phyloP scores from a whole-genome alignment of 2,329 filamentous ascomycete species.

The Paecilomyces dactylethromorphus region DNA sequence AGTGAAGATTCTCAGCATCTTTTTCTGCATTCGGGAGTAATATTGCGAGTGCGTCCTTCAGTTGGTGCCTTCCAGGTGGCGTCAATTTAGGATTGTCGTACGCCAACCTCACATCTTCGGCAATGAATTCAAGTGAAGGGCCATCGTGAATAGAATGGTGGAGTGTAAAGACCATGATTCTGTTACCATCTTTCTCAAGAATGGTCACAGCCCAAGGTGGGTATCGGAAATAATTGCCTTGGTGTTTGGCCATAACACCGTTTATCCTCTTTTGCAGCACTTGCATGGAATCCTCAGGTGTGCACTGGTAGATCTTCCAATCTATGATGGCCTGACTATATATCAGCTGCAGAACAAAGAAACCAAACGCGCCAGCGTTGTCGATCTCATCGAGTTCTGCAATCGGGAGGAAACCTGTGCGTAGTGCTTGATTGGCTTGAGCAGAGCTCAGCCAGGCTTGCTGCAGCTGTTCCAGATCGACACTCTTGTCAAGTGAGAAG shows the following conservation, averaged over 20 bases:
- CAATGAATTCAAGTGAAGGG: conserved; percentile 21
- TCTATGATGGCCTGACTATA: conserved; percentile 17
- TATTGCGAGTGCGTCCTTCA: conserved; percentile 19
- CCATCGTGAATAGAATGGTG: conserved; percentile 30
- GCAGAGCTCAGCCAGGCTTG: conserved; percentile 27
- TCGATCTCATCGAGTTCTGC: conserved; percentile 13
- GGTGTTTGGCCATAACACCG: conserved; percentile 17
- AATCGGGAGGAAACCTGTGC: conserved; percentile 29
- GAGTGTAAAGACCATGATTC: conserved; percentile 29
- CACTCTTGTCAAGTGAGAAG: conserved; percentile 20
- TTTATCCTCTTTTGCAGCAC: conserved; percentile 13
- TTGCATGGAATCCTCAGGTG: conserved; percentile 7
- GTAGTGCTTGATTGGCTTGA: conserved; percentile 26
- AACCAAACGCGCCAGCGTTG: conserved; percentile 4
- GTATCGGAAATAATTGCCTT: conserved; percentile 19
- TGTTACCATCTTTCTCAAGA: conserved; percentile 15
- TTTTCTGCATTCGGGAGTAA: conserved; percentile 11
- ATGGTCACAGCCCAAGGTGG: conserved; percentile 33
- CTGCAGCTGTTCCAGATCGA: conserved; percentile 22
- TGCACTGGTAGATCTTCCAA: conserved; percentile 15
- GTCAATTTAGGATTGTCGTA: conserved; percentile 11
- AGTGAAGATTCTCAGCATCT: conserved; percentile 10
- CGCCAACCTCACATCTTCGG: conserved; percentile 17
- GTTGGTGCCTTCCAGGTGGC: conserved; percentile 16
- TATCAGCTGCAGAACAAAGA: conserved; percentile 23